Percentiles rank a stretch among this genome's conserved stretches.
Conservation (phyloP, 2,329 filamentous ascomycete genomes). For the Colletotrichum endophyticum region DNA sequence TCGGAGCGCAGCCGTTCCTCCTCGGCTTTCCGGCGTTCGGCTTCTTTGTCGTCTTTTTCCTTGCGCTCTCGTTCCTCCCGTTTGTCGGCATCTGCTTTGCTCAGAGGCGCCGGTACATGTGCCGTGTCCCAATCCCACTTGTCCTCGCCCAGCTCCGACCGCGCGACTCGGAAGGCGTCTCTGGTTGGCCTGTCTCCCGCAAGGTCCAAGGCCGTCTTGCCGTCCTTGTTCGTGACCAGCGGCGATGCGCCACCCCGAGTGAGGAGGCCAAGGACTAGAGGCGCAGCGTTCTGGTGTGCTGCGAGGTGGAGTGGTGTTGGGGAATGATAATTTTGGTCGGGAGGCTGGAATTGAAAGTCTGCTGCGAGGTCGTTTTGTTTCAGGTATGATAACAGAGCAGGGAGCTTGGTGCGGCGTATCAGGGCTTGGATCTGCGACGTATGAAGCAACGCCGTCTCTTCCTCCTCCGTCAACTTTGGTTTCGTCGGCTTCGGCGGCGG, state of each 20-base stretch:
- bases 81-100: conserved; percentile 72
- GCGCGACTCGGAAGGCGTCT: conserved; percentile 89
- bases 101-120: conserved; percentile 73
- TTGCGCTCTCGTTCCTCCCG: conserved; percentile 73
- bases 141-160: conserved; percentile 78
- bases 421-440: conserved; percentile 89
- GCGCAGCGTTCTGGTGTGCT: conserved; percentile 78
- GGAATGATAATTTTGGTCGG: conserved; percentile 77
- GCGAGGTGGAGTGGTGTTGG: conserved; percentile 86
- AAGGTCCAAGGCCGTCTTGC: conserved; percentile 86
- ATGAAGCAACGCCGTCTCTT: conserved; percentile 82
- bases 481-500: conserved; percentile 50
- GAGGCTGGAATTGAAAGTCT: conserved; percentile 77
- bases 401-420: conserved; percentile 87
- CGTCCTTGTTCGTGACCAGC: conserved; percentile 70
- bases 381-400: conserved; percentile 84
- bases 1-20: conserved; percentile 74
- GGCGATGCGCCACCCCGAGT: conserved; percentile 79
- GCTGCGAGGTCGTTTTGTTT: conserved; percentile 74
- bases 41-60: conserved; percentile 71
- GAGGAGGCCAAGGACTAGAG: conserved; percentile 79
- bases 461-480: conserved; percentile 78
- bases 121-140: conserved; percentile 81
- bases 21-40: conserved; percentile 74
- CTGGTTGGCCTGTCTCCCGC: conserved; percentile 84